Percentiles rank a stretch among this genome's conserved stretches.
Conservation (phyloP, 371 early-diverging fungal genomes). For the Mortierella sp. region DNA sequence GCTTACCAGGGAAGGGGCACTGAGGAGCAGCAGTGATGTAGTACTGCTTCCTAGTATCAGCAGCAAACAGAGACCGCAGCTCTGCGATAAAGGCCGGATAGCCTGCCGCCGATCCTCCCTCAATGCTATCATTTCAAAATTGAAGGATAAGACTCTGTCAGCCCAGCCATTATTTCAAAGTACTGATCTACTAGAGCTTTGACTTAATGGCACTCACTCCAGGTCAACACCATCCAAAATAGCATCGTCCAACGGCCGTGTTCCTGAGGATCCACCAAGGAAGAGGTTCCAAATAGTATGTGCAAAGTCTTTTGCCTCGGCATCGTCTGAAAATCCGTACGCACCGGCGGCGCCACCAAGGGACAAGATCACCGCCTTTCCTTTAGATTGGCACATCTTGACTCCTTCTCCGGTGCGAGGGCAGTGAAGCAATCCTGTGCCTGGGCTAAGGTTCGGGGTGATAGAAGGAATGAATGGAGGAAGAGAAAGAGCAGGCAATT, state of each 20-base stretch:
- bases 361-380: slow-evolving; percentile 73
- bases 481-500: background rate
- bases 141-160: background rate
- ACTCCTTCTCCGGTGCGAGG: slow-evolving; percentile 75
- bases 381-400: slow-evolving; percentile 72
- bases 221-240: slow-evolving; percentile 80
- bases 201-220: slow-evolving; percentile 50
- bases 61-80: slow-evolving; percentile 64
- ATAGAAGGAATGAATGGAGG: background rate
- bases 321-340: slow-evolving; percentile 70
- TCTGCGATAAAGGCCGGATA: slow-evolving; percentile 63
- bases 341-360: slow-evolving; percentile 80
- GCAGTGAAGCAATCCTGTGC: slow-evolving; percentile 68
- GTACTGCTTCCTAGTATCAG: slow-evolving; percentile 61
- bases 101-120: slow-evolving; percentile 34
- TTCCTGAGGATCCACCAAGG: slow-evolving; percentile 62
- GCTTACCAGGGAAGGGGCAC: slow-evolving; percentile 79
- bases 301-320: slow-evolving; percentile 70
- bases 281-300: slow-evolving; percentile 76
- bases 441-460: slow-evolving; percentile 46
- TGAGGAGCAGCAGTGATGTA: slow-evolving; percentile 83
- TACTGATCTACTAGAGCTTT: background rate
- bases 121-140: slow-evolving; percentile 21
- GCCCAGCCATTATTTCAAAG: background rate
- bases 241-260: slow-evolving; percentile 74